Evolutionary conservation across 2,329 filamentous ascomycete species (phyloP), one percentile per base, ranked within the genome.

Genomic region (Colletotrichum echinochloae): DNA sequence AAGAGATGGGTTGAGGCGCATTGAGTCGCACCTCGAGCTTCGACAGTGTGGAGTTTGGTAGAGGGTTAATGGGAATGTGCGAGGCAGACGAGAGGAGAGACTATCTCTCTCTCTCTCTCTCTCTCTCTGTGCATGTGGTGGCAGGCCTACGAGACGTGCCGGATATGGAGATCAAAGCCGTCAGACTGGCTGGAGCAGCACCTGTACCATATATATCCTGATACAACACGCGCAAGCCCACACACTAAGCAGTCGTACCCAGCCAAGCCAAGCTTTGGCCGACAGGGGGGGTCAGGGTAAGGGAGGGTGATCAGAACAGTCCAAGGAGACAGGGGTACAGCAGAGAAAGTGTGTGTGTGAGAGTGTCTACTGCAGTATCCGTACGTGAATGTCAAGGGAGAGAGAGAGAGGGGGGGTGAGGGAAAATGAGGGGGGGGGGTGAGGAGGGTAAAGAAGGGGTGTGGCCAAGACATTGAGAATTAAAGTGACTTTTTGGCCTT

Each of bases 71-170:
- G 64, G 41, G n/a, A n/a, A n/a, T n/a, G n/a, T n/a, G n/a, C n/a
- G n/a, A n/a, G n/a, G n/a, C n/a, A n/a, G n/a, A n/a, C n/a, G n/a
- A n/a, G n/a, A n/a, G n/a, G n/a, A n/a, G n/a, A n/a, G n/a, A n/a
- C n/a, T n/a, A n/a, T n/a, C n/a, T n/a, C n/a, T n/a, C n/a, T n/a
- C n/a, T n/a, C n/a, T n/a, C n/a, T n/a, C n/a, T n/a, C n/a, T n/a
- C n/a, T n/a, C n/a, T n/a, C n/a, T n/a, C n/a, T n/a, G n/a, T n/a
- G n/a, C n/a, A n/a, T n/a, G n/a, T n/a, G 41, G 41, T n/a, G 64
- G 74, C 74, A 76, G 73, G 75, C 75, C 74, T 75, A 68, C 74
- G 73, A 77, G 74, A 76, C 75, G 70, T 72, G 75, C 75, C 75
- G 74, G 76, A 75, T 76, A 61, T 70, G 68, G 60, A 66, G 56